A percentile compares a stretch with the other conserved stretches of the same genome.
Conservation (phyloP, 495 filamentous ascomycete genomes). For the Cercophora newfieldiana region DNA sequence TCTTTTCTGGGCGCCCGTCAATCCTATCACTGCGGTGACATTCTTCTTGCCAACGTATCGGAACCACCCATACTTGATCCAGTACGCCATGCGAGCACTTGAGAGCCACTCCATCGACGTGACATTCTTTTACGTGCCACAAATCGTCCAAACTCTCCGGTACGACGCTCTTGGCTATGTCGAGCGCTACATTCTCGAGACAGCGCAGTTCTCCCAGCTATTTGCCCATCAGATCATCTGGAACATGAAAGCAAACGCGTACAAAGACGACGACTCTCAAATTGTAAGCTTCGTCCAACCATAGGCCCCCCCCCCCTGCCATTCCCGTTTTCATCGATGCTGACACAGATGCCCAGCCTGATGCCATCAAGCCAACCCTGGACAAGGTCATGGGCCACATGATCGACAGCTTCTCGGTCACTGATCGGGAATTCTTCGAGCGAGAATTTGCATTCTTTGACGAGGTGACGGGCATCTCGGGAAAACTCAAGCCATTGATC, state of each 20-base stretch:
- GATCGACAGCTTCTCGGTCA: conserved; percentile 73
- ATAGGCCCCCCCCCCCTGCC: neutral
- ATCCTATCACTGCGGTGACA: conserved; percentile 87
- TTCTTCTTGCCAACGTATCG: conserved; percentile 90
- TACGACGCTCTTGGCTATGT: conserved; percentile 95
- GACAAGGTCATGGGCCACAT: conserved; percentile 87
- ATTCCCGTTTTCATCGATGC: conserved; percentile 17
- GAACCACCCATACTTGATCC: conserved; percentile 92
- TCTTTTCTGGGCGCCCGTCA: conserved; percentile 91
- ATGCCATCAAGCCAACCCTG: conserved; percentile 86
- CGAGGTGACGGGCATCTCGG: conserved; percentile 92
- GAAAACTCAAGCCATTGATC: conserved; percentile 91
- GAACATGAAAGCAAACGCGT: conserved; percentile 99
- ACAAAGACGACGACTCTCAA: conserved; percentile 91
- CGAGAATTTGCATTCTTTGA: conserved; percentile 97
- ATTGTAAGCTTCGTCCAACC: conserved; percentile 60
- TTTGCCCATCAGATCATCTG: conserved; percentile 99
- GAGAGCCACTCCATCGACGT: conserved; percentile 93
- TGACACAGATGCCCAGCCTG: conserved; percentile 63
- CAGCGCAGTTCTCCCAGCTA: conserved; percentile 89
- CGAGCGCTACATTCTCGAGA: conserved; percentile 94
- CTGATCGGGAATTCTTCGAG: conserved; percentile 86
- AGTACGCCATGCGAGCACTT: conserved; percentile 95
- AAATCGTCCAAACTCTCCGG: conserved; percentile 94
- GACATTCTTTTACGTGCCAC: conserved; percentile 97